phyloP scores from a whole-genome alignment of 2,329 filamentous ascomycete species.

The Talaromyces sp. region DNA sequence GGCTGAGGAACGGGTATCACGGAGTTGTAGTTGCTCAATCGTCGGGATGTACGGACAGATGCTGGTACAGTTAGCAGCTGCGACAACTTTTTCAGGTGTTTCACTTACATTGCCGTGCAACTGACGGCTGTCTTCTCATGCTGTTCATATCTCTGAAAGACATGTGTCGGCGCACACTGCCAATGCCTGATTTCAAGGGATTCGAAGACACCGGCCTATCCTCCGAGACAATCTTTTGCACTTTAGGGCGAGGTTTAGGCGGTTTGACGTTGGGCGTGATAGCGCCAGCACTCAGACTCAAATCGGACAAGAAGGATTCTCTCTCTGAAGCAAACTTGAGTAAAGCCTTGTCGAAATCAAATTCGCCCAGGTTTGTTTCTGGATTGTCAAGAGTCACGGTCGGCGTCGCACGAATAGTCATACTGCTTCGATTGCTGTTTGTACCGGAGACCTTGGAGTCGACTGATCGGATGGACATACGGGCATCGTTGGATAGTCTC shows the following conservation, averaged over 20 bases:
- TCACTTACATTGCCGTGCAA: conserved; percentile 64
- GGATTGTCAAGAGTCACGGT: conserved; percentile 34
- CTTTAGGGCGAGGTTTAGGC: conserved; percentile 66
- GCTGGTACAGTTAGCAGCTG: conserved; percentile 40
- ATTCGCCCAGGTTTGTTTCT: conserved; percentile 56
- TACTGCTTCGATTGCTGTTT: conserved; percentile 63
- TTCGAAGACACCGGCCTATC: conserved; percentile 54
- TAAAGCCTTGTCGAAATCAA: conserved; percentile 90
- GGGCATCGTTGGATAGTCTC: conserved; percentile 34
- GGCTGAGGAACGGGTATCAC: conserved; percentile 93
- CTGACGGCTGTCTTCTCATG: conserved; percentile 77
- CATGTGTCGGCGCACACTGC: conserved; percentile 87
- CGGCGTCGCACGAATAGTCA: conserved; percentile 53
- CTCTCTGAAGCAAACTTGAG: conserved; percentile 94
- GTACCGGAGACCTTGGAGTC: conserved; percentile 37
- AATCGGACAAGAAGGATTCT: conserved; percentile 87
- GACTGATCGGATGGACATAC: conserved; percentile 47
- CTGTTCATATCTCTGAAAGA: conserved; percentile 95
- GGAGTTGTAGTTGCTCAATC: conserved; percentile 96
- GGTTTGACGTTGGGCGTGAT: conserved; percentile 68
- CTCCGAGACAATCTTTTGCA: conserved; percentile 73
- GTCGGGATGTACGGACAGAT: conserved; percentile 75
- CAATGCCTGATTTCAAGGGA: conserved; percentile 60
- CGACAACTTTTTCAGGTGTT: conserved; percentile 20
- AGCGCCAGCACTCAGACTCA: conserved; percentile 82